Conservation (phyloP, 2,329 filamentous ascomycete genomes). For the Aspergillus amoenus region DNA sequence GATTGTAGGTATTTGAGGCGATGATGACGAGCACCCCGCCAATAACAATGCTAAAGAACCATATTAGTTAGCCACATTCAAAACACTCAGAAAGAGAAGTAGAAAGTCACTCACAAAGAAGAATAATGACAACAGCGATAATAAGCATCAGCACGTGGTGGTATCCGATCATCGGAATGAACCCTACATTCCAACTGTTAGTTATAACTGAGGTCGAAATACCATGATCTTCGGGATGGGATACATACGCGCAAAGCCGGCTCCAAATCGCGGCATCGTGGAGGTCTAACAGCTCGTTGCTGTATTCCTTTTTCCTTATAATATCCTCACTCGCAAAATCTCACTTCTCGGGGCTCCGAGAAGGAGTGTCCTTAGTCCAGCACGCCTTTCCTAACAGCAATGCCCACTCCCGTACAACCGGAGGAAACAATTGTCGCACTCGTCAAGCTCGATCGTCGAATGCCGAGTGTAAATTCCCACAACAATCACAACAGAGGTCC, state of each 20-base stretch:
- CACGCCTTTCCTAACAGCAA: slow-evolving; percentile 8
- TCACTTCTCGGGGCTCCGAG: slow-evolving; percentile 44
- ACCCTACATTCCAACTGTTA: slow-evolving; percentile 39
- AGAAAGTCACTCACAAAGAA: slow-evolving; percentile 71
- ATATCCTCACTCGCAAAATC: slow-evolving; percentile 20
- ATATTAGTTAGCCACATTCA: slow-evolving; percentile 25
- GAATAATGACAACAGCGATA: slow-evolving; percentile 88
- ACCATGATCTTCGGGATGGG: neutral
- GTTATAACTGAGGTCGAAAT: neutral
- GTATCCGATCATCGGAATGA: slow-evolving; percentile 65
- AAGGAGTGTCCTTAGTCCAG: slow-evolving; percentile 30
- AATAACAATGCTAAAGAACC: slow-evolving; percentile 71
- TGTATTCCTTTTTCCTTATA: slow-evolving; percentile 6
- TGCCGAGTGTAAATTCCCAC: neutral
- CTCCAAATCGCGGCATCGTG: slow-evolving; percentile 33
- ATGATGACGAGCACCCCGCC: slow-evolving; percentile 95
- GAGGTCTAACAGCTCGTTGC: slow-evolving; percentile 9
- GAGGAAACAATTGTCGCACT: neutral
- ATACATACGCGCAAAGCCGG: slow-evolving; percentile 39
- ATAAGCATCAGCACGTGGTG: slow-evolving; percentile 95
- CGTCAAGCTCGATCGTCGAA: neutral
- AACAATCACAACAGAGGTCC: neutral
- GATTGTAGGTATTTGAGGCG: slow-evolving; percentile 89
- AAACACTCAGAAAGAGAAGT: neutral
- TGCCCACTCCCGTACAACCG: neutral